These are phyloP conservation scores for Tetracladium maxilliforme DNA, from an alignment of 2,329 filamentous ascomycete species.

Conservation along the genomic window DNA sequence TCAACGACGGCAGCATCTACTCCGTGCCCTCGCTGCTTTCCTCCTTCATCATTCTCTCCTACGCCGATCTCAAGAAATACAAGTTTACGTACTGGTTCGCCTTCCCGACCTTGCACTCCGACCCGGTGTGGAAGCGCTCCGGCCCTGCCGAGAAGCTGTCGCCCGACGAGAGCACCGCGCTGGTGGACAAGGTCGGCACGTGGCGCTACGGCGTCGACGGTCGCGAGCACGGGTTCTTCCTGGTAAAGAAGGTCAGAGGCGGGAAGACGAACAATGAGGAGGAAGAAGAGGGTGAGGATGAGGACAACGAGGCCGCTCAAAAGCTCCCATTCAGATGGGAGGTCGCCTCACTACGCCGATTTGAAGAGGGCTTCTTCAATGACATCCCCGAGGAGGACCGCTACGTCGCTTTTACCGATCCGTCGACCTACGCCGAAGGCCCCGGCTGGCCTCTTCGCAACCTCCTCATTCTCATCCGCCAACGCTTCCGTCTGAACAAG, in stretches of 20 bases:
- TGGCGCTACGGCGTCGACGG: conserved; percentile 75
- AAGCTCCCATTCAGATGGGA: conserved; percentile 46
- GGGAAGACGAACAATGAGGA: conserved; percentile 14
- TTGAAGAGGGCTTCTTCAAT: conserved; percentile 80
- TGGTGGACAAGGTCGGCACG: conserved; percentile 74
- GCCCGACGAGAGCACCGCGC: conserved; percentile 54
- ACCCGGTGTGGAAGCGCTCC: conserved; percentile 62
- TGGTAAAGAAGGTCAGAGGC: conserved; percentile 60
- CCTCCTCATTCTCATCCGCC: conserved; percentile 68
- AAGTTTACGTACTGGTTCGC: conserved; percentile 97
- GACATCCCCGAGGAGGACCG: conserved; percentile 55
- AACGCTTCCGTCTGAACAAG: conserved; percentile 62
- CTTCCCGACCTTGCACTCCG: conserved; percentile 84
- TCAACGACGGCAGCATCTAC: conserved; percentile 91
- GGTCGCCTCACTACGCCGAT: conserved; percentile 60
- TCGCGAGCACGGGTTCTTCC: conserved; percentile 85
- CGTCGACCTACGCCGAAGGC: conserved; percentile 75
- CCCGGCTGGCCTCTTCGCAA: conserved; percentile 93
- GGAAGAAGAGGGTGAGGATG: conserved; percentile 15
- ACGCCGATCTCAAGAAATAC: conserved; percentile 94
- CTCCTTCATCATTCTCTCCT: conserved; percentile 80
- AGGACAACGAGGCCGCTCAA: conserved; percentile 6
- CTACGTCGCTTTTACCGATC: conserved; percentile 80
- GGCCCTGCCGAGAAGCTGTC: conserved; percentile 39
- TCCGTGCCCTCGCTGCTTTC: conserved; percentile 83